Conservation (phyloP, 2,329 filamentous ascomycete species). For the Fusarium euwallaceae region DNA sequence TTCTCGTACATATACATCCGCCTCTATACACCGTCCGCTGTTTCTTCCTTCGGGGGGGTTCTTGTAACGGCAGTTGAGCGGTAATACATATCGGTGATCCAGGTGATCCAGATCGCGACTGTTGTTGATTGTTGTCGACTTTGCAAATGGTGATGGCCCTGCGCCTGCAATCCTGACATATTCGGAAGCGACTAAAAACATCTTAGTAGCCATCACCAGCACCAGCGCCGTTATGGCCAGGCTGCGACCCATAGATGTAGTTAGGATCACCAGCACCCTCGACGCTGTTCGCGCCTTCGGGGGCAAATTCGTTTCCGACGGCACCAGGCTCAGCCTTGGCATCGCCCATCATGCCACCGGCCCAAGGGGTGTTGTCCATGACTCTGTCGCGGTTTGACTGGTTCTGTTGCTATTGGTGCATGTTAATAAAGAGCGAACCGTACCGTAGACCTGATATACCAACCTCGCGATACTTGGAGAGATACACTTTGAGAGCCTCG, state of each 20-base stretch:
- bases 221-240: constrained; percentile 70
- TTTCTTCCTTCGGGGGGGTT: constrained; percentile 11
- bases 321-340: constrained; percentile 50
- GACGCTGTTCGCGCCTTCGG: constrained; percentile 56
- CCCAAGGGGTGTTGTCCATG: constrained; percentile 52
- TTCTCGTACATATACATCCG: constrained; percentile 32
- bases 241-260: constrained; percentile 68
- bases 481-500: constrained; percentile 97
- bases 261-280: constrained; percentile 58
- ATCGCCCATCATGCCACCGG: constrained; percentile 49
- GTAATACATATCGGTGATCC: constrained; percentile 27
- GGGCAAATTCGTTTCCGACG: constrained; percentile 56
- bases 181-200: background rate
- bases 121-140: background rate
- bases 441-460: constrained; percentile 53
- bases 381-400: constrained; percentile 57
- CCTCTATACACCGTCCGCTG: constrained; percentile 25
- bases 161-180: background rate
- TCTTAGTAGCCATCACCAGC: constrained; percentile 65
- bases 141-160: background rate
- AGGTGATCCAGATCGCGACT: constrained; percentile 1
- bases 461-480: constrained; percentile 98
- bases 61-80: constrained; percentile 11
- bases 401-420: constrained; percentile 55
- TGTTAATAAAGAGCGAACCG: constrained; percentile 7